A percentile compares a stretch with the other conserved stretches of the same genome.
Conservation (phyloP, 176 grass and related monocot genomes). For the Triticum monococcum region DNA sequence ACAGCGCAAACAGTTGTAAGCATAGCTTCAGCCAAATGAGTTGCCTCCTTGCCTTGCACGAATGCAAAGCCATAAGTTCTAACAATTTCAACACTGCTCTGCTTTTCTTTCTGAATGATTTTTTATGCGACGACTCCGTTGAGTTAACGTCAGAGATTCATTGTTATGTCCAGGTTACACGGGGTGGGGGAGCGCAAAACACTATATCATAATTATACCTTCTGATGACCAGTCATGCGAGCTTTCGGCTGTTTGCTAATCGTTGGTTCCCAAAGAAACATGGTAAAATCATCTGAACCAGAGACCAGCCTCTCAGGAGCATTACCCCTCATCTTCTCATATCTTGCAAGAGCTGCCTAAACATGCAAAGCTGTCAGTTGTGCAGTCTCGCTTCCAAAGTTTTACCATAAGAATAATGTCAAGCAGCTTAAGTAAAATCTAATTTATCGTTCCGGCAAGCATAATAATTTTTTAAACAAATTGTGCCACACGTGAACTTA, state of each 20-base stretch:
- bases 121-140: too few relatives aligned
- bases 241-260: slow-evolving; percentile 73
- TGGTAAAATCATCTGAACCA: slow-evolving; percentile 95
- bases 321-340: slow-evolving; percentile 82
- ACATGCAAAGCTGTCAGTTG: slow-evolving; percentile 4
- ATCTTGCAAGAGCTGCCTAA: slow-evolving; percentile 84
- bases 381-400: background rate
- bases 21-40: background rate
- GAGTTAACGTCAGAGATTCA: background rate
- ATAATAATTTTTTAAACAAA: background rate
- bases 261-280: slow-evolving; percentile 96
- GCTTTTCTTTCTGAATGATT: too few relatives aligned
- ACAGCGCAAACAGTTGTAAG: background rate
- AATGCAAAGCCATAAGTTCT: background rate
- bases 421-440: background rate
- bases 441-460: background rate
- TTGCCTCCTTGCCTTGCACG: background rate
- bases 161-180: background rate
- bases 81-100: background rate
- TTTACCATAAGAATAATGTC: background rate
- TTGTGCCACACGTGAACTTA: slow-evolving; percentile 12
- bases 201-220: slow-evolving; percentile 46
- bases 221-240: slow-evolving; percentile 97
- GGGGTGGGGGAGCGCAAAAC: background rate
- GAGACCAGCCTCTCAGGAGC: slow-evolving; percentile 93